A percentile compares a stretch with the other conserved stretches of the same genome.
phyloP scores from a whole-genome alignment of 140 eudicot species.

The Anethum foeniculum region DNA sequence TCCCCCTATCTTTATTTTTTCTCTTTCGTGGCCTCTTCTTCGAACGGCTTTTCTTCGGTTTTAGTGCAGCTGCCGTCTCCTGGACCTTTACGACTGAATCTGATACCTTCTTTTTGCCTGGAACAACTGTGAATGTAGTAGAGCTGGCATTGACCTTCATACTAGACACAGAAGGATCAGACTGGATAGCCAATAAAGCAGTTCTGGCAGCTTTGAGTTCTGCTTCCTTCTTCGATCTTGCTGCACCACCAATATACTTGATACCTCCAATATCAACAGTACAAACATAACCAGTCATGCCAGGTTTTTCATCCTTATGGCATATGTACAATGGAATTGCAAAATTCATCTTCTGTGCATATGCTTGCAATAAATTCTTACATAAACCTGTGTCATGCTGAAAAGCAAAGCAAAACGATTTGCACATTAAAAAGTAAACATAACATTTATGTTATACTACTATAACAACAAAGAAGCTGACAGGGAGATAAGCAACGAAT shows the following conservation, averaged over 20 bases:
- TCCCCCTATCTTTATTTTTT: background rate
- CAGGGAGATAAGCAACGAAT: background rate
- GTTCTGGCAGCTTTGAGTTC: conserved; percentile 91
- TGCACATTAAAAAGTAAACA: conserved; percentile 4
- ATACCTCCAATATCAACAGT: conserved; percentile 80
- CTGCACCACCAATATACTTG: conserved; percentile 68
- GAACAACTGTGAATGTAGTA: conserved; percentile 55
- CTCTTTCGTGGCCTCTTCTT: conserved; percentile 33
- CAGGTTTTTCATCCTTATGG: conserved; percentile 40
- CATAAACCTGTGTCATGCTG: conserved; percentile 92
- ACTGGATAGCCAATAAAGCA: conserved; percentile 70
- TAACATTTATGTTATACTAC: background rate
- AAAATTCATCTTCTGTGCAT: conserved; percentile 90
- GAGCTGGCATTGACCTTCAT: conserved; percentile 20
- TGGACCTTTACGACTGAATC: conserved; percentile 21
- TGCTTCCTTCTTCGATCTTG: conserved; percentile 81
- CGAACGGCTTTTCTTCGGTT: conserved; percentile 30
- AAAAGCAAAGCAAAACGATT: conserved; percentile 9
- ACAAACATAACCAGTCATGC: conserved; percentile 37
- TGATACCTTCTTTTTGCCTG: conserved; percentile 46
- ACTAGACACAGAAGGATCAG: conserved; percentile 23
- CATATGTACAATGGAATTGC: conserved; percentile 71
- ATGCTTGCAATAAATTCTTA: conserved; percentile 88
- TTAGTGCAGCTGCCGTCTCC: conserved; percentile 36
- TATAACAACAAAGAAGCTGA: background rate